Conservation (phyloP, 768 basidiomycete genomes). For the Russula abietina region DNA sequence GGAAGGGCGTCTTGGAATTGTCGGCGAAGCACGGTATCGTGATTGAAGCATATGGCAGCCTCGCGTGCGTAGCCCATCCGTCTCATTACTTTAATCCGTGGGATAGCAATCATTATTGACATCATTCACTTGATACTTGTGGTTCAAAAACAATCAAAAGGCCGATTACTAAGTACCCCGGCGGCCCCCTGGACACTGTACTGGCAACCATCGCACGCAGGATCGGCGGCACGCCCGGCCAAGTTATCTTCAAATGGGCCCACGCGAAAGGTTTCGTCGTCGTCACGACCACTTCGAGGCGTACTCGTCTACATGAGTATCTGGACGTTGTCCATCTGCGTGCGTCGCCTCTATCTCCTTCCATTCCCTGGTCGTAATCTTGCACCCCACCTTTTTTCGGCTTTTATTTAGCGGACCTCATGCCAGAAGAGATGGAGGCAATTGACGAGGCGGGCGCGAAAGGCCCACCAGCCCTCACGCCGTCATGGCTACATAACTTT, state of each 20-base stretch:
- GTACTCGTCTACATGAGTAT: background rate
- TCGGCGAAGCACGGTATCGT: constrained; percentile 53
- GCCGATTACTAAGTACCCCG: constrained; percentile 53
- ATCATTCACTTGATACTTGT: too few relatives aligned
- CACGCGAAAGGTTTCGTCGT: constrained; percentile 59
- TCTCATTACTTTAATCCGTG: background rate
- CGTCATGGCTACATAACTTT: too few relatives aligned
- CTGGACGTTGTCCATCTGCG: constrained; percentile 15
- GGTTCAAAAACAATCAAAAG: constrained; percentile 29
- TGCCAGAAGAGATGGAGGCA: constrained; percentile 50
- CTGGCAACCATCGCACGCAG: constrained; percentile 48
- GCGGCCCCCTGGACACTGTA: constrained; percentile 58
- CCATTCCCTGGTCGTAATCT: background rate
- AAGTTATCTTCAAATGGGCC: constrained; percentile 67
- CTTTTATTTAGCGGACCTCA: constrained; percentile 44
- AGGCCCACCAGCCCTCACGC: constrained; percentile 37
- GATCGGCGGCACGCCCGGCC: constrained; percentile 51
- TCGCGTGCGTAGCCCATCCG: constrained; percentile 37
- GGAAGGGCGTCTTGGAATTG: constrained; percentile 49
- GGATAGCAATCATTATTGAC: background rate
- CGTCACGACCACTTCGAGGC: constrained; percentile 41
- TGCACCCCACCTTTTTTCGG: background rate
- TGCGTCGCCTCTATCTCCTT: background rate
- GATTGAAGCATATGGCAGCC: constrained; percentile 59
- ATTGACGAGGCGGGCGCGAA: constrained; percentile 59